phyloP scores from a whole-genome alignment of 345 rosid species.

The Mercurialis annua region DNA sequence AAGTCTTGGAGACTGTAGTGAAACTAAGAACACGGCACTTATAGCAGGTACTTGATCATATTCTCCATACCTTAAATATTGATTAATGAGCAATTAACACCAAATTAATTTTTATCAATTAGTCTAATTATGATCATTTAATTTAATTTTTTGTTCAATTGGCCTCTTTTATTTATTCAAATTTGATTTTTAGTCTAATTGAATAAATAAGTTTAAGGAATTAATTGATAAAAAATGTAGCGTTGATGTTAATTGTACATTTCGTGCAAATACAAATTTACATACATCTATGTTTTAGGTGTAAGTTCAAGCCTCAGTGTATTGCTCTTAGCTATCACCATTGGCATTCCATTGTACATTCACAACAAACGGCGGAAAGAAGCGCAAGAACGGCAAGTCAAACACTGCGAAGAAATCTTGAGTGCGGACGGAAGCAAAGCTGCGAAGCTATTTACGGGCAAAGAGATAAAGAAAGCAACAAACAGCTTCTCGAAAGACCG shows the following conservation, averaged over 20 bases:
- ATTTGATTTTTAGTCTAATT: background rate
- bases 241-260: no score
- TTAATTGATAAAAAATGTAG: no score
- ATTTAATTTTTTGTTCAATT: background rate
- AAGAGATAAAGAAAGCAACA: constrained; percentile 42
- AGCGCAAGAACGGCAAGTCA: constrained; percentile 30
- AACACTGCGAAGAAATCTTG: constrained; percentile 37
- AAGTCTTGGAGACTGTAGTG: constrained; percentile 34
- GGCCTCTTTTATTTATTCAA: background rate
- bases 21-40: constrained; percentile 30
- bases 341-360: constrained; percentile 25
- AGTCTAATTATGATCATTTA: no score
- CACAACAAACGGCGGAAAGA: constrained; percentile 29
- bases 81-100: no score
- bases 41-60: constrained; percentile 55
- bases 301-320: constrained; percentile 19
- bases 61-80: no score
- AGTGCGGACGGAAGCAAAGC: constrained; percentile 35
- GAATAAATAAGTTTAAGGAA: no score
- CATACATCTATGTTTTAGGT: constrained; percentile 24
- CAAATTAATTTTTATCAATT: no score
- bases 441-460: constrained; percentile 36
- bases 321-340: constrained; percentile 1
- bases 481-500: constrained; percentile 41
- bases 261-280: no score